These are phyloP conservation scores for Hypericum androsaemum DNA, from an alignment of 345 rosid genomes.

Conservation along the genomic window DNA sequence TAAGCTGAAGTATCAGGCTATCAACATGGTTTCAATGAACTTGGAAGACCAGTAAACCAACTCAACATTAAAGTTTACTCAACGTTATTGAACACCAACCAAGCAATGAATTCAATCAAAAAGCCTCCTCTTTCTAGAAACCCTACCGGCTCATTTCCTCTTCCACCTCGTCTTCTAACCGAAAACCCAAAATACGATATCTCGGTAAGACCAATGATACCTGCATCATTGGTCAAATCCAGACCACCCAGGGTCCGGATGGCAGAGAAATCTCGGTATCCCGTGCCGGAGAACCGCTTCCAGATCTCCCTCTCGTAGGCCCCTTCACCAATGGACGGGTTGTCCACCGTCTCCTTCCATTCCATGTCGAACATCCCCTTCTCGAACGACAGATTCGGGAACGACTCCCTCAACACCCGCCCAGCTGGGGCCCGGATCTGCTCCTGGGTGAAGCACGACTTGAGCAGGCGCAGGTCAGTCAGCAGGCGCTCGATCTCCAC, in stretches of 20 bases:
- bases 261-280: slow-evolving; percentile 29
- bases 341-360: slow-evolving; percentile 32
- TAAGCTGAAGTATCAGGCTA: too few relatives aligned
- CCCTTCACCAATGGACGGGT: slow-evolving; percentile 16
- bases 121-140: too few relatives aligned
- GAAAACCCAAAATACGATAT: too few relatives aligned
- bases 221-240: slow-evolving; percentile 38
- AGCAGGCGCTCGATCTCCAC: slow-evolving; percentile 53
- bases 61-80: too few relatives aligned
- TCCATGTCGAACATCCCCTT: slow-evolving; percentile 45
- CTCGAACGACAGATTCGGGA: slow-evolving; percentile 43
- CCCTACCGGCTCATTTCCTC: too few relatives aligned
- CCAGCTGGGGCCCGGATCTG: slow-evolving; percentile 45
- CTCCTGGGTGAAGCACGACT: slow-evolving; percentile 42
- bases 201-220: slow-evolving; percentile 8
- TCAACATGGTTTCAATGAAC: too few relatives aligned
- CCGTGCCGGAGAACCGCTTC: slow-evolving; percentile 43
- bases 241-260: slow-evolving; percentile 39
- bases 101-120: too few relatives aligned
- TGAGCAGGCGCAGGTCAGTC: slow-evolving; percentile 49
- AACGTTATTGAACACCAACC: too few relatives aligned
- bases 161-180: too few relatives aligned
- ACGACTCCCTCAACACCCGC: slow-evolving; percentile 51
- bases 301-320: slow-evolving; percentile 26
- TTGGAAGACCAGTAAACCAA: too few relatives aligned